Base-by-base conservation (phyloP, 768 basidiomycete genomes). In the Cubamyces lactineus region DNA sequence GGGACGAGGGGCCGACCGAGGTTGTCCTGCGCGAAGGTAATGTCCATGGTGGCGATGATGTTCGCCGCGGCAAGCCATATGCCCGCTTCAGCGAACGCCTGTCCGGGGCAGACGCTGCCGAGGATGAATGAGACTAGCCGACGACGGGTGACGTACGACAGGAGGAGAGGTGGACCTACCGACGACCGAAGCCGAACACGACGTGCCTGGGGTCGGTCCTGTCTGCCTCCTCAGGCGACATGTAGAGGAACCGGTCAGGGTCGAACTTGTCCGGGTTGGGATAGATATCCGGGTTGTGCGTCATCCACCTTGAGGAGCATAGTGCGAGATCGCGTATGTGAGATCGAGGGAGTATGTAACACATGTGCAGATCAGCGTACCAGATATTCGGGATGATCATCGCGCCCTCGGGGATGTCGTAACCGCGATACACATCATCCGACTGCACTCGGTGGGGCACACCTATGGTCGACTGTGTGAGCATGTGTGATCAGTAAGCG, bases 1-100 rank as follows among this genome's bases (percentile, higher is more conserved):
- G 78, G 76, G 19, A 76, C 74, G 21, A 80, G 72, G 23, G 73
- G 75, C 23, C 73, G 69, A 12, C 81, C 83, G 23, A 75, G 58
- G 28, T 73, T 74, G 67, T 83, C 82, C 30, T 73, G 56, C 23
- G 60, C 53, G 34, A 17, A 50, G 12, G 55, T 13, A 23, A 71
- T 42, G 53, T 72, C 63, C 56, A 73, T 67, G 13, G 68, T 67
- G 41, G 72, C 68, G 26, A 74, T 48, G 28, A 74, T 58, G 59
- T 64, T 70, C 30, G 68, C 68, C 28, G 65, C 58, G 16, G 63
- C 66, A 17, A 74, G 61, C 70, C 67, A 74, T 3, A 72, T 16
- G 43, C 45, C 61, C 2, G 66, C 53, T 26, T 69, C 66, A 8
- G 72, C 72, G 17, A 74, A 67, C n/a, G 61, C 51, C 26, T 65